phyloP scores from a whole-genome alignment of 805 yeast genomes.

The Wickerhamomyces subpelliculosus region DNA sequence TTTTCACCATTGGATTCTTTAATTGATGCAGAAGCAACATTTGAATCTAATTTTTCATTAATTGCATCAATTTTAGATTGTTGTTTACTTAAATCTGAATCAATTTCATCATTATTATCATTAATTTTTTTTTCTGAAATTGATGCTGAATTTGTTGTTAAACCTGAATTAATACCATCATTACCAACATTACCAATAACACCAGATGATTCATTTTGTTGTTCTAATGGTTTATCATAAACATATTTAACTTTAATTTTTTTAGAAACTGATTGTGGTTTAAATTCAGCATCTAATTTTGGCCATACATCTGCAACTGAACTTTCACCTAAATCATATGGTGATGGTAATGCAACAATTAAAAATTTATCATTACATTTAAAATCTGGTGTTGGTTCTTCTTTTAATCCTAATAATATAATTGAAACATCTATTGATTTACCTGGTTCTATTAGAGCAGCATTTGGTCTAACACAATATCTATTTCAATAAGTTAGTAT shows the following conservation, averaged over 20 bases:
- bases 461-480: conserved; percentile 93
- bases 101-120: conserved; percentile 3
- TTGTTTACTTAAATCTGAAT: conserved; percentile 24
- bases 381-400: conserved; percentile 66
- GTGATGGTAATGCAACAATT: conserved; percentile 78
- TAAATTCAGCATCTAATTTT: conserved; percentile 54
- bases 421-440: conserved; percentile 66
- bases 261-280: conserved; percentile 49
- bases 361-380: conserved; percentile 90
- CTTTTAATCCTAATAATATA: conserved; percentile 75
- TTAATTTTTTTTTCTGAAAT: conserved; percentile 10
- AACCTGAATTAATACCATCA: conserved; percentile 14
- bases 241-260: conserved; percentile 59
- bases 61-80: conserved; percentile 35
- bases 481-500: conserved; percentile 10
- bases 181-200: conserved; percentile 12
- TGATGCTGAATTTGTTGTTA: conserved; percentile 8
- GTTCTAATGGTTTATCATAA: conserved; percentile 12
- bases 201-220: conserved; percentile 6
- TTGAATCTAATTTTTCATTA: conserved; percentile 38
- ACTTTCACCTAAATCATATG: conserved; percentile 46
- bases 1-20: background rate
- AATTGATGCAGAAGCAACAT: conserved; percentile 17
- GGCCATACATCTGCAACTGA: conserved; percentile 70
- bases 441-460: conserved; percentile 74